Evolutionary conservation across 2,329 filamentous ascomycete genomes (phyloP).

Genomic region (Fusarium longipes): DNA sequence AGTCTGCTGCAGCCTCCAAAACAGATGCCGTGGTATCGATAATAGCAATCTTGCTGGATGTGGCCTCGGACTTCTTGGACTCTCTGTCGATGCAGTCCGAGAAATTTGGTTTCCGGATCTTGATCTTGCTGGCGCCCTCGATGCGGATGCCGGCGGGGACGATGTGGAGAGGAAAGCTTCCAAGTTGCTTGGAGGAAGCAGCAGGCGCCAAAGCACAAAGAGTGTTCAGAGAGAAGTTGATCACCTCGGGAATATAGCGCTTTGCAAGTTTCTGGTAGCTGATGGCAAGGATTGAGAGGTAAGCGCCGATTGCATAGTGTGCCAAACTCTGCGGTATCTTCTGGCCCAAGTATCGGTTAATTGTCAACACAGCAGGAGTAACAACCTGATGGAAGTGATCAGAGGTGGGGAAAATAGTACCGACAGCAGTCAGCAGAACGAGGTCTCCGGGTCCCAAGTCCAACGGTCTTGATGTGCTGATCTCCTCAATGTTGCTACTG

Average conservation of each 20-base stretch:
- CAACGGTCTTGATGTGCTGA: slow-evolving; percentile 61
- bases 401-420: slow-evolving; percentile 89
- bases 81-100: slow-evolving; percentile 63
- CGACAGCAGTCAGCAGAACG: slow-evolving; percentile 83
- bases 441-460: slow-evolving; percentile 76
- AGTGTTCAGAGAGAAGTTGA: slow-evolving; percentile 83
- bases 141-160: slow-evolving; percentile 64
- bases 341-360: slow-evolving; percentile 84
- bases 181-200: slow-evolving; percentile 59
- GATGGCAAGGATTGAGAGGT: slow-evolving; percentile 80
- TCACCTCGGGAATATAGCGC: slow-evolving; percentile 87
- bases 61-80: slow-evolving; percentile 50
- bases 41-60: slow-evolving; percentile 65
- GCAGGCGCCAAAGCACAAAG: slow-evolving; percentile 73
- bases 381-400: slow-evolving; percentile 97
- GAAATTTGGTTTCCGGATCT: slow-evolving; percentile 67
- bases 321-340: slow-evolving; percentile 72
- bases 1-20: slow-evolving; percentile 73
- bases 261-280: slow-evolving; percentile 88
- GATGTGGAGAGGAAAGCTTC: slow-evolving; percentile 71
- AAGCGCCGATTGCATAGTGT: slow-evolving; percentile 80
- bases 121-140: slow-evolving; percentile 54
- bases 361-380: slow-evolving; percentile 88
- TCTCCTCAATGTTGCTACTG: slow-evolving; percentile 74
- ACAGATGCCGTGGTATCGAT: slow-evolving; percentile 72